Base-by-base conservation (phyloP, 2,329 filamentous ascomycete genomes). In the Hymenoscyphus scutula region DNA sequence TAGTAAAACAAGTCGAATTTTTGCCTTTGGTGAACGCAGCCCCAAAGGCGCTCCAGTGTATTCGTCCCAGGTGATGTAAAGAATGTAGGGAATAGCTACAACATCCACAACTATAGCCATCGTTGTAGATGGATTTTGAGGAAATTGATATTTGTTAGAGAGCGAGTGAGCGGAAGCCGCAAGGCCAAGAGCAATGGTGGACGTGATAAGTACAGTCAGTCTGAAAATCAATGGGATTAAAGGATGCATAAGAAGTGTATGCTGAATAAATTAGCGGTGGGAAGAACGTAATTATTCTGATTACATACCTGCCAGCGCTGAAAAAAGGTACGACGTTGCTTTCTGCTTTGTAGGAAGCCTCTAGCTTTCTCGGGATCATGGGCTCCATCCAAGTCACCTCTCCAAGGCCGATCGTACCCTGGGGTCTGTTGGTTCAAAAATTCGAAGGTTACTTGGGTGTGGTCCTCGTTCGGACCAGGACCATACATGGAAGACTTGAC, bases 51-150 rank as follows among this genome's bases (percentile, higher is more conserved):
- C 96, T 32, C 92, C 91, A 5, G 91, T 95, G 77, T 97, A 98
- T 78, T 99, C 95, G 74, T 99, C 95, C 78, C 89, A 96, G 27
- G 93, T 96, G 78, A 98, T 95, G 77, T 97, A 98, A 56, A 90
- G 79, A 61, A 96, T 89, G 77, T 98, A 99, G 2, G 94, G 86
- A 63, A 98, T 83, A 2, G 95, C 94, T 15, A 98, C 83, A 6
- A 89, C 87, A 76, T 98, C 94, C 45, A 99, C 90, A 38, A 91
- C 85, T 60, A 98, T 89, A 32, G 94, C 94, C 78, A 98, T 92
- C 63, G 92, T 84, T 7, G 92, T 90, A 58, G 95, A 96, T 45
- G 89, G 86, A 32, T 84, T 86, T 74, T 91, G 87, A 1, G 80
- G 77, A 32, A 78, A 75, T 72, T 75, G 62, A 72, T 72, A 74